Evolutionary conservation across 1,284 basidiomycete genomes (phyloP), one percentile per base, ranked within the genome.

Genomic region (Boletus sp.): DNA sequence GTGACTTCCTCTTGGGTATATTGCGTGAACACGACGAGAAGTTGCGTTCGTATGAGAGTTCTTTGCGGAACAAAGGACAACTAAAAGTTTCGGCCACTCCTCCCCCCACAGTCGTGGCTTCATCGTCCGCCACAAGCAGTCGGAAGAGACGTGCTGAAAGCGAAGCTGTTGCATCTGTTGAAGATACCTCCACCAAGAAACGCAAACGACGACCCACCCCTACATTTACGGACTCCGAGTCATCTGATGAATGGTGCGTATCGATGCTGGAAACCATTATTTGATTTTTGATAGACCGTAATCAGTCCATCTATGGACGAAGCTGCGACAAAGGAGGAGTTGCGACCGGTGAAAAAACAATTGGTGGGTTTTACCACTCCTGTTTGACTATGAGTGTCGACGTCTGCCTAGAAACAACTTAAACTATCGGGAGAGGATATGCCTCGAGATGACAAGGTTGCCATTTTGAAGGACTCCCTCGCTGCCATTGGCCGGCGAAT

Each of bases 321-420:
- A 69, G 78, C 75, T 25, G 77, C 88, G 16, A 96, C 95, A 40
- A 99, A 99, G 71, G 94, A 98, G 70, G 85, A 94, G 61, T 70
- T 99, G 56, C 82, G 96, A 42, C 96, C 96, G 3, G 95, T 97
- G 53, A 98, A 98, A 78, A 91, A 91, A 69, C 91, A 97, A 68
- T 77, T 99, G 53, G 91, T 91, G 60, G 63, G 83, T 76, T 42
- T 16, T 16, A 10, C 40, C 6, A 8, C 10, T 19, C 8, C 29
- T 17, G 4, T 32, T 37, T 30, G 25, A 38, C 30, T n/a, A 17
- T 20, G 3, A 35, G 42, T 48, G 17, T 45, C 33, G 37, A 69
- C 37, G 14, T 19, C 20, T 51, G 12, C 36, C n/a, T 58, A 93
- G 87, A 97, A 97, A 84, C 88, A 91, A 72, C 77, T 98, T 43